Base-by-base conservation (phyloP, 176 grass and related monocot genomes). In the Triticum timopheevii region DNA sequence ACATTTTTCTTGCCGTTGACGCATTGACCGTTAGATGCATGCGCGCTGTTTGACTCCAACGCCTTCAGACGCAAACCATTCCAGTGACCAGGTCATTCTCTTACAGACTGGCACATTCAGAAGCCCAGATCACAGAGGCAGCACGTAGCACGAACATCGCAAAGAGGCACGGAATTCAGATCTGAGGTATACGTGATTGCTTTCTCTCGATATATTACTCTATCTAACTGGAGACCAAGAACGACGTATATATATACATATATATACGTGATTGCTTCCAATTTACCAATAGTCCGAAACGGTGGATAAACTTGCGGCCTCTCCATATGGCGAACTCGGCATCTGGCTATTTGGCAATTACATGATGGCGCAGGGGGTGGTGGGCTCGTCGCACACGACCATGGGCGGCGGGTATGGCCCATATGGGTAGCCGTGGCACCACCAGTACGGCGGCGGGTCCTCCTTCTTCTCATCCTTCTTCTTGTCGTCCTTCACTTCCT, bases 401-500 rank as follows among this genome's bases (percentile, higher is more conserved):
- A 93, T 23, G 4, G 4, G 71, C 54, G 73, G 34, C 52, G 77
- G 80, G 2, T 44, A 44, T 3, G 40, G 40, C 10, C 40, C 40
- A 44, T 44, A 44, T 12, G 23, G 70, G 65, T 80, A 88, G 1
- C 69, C 44, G n/a, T 88, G 74, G 28, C 85, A 68, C n/a, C 81
- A 86, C 36, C 66, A 40, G 1, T 68, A 76, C 25, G 59, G 33
- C 45, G 23, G 47, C 28, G 19, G 20, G 5, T 73, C 6, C n/a
- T 70, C 34, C 34, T 70, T n/a, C 83, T 88, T 75, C n/a, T 73
- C 63, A 8, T 69, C 13, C 7, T 66, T 35, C 1, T 15, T 28
- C 31, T 79, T 65, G 13, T 69, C 79, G 3, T 80, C 85, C 84
- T 90, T 93, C 33, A 90, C 70, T 22, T 91, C 92, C 84, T 91